Evolutionary conservation across 192 early-diverging fungal genomes (phyloP).

Genomic region (Obelidium mucronatum): DNA sequence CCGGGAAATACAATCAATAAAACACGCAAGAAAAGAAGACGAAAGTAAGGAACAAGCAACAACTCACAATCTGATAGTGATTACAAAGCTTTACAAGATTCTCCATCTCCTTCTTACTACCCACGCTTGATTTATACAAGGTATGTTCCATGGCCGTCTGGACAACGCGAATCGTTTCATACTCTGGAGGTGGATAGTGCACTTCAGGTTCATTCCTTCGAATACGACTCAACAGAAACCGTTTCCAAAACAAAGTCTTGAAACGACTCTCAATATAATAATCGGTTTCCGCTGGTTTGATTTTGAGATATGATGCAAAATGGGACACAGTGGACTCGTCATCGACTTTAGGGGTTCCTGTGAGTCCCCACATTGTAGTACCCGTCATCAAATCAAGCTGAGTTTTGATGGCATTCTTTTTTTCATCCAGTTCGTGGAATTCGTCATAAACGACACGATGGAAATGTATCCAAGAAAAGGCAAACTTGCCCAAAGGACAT

Average conservation of each 20-base stretch:
- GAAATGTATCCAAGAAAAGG: slow-evolving; percentile 35
- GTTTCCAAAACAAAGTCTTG: not conserved
- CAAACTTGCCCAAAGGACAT: not conserved
- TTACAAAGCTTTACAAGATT: slow-evolving; percentile 33
- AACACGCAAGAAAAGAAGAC: no score
- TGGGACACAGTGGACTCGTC: not conserved
- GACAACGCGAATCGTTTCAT: slow-evolving; percentile 29
- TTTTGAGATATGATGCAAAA: slow-evolving; percentile 28
- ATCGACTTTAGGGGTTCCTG: slow-evolving; percentile 30
- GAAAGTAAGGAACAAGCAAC: no score
- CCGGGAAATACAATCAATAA: no score
- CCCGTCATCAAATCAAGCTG: slow-evolving; percentile 23
- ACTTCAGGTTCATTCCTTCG: slow-evolving; percentile 37
- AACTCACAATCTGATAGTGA: slow-evolving; percentile 38
- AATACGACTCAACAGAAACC: slow-evolving; percentile 23
- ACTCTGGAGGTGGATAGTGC: slow-evolving; percentile 20
- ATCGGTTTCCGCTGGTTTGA: not conserved
- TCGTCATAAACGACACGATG: slow-evolving; percentile 38
- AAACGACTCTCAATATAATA: not conserved
- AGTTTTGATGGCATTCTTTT: not conserved
- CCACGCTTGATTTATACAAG: slow-evolving; percentile 9
- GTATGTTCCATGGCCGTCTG: slow-evolving; percentile 26
- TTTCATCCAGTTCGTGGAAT: slow-evolving; percentile 35
- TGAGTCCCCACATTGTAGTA: slow-evolving; percentile 33
- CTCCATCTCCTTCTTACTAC: not conserved